A percentile compares a stretch with the other conserved stretches of the same genome.
Evolutionary conservation across 805 yeast species (phyloP).

Genomic region (Candida dajiaensis): DNA sequence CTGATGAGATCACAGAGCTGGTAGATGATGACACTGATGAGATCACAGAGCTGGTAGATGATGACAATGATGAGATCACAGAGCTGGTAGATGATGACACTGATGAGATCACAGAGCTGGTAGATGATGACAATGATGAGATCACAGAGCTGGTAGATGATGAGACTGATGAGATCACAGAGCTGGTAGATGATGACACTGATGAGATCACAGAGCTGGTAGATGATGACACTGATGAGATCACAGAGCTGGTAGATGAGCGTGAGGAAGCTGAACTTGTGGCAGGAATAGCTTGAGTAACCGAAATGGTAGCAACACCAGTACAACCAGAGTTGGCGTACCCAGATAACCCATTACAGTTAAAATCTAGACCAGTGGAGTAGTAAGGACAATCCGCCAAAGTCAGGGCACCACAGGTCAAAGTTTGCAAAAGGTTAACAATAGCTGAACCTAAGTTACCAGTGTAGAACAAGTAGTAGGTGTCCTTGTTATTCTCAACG

Average conservation of each 20-base stretch:
- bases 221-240: no score
- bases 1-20: no score
- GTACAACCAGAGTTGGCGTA: conserved; percentile 1
- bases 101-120: background rate
- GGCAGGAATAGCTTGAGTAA: no score
- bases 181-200: no score
- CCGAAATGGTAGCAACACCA: background rate
- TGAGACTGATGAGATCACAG: no score
- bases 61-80: background rate
- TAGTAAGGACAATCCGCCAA: conserved; percentile 6
- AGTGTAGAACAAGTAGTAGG: conserved; percentile 11
- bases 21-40: no score
- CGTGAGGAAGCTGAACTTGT: no score
- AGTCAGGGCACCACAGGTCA: conserved; percentile 6
- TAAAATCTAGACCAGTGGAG: conserved; percentile 3
- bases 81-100: no score
- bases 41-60: background rate
- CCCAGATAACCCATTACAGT: background rate
- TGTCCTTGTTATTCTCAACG: conserved; percentile 1
- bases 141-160: no score
- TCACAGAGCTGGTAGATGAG: no score
- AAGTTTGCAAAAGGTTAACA: background rate
- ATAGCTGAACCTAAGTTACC: conserved; percentile 12
- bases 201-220: no score
- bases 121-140: no score